phyloP scores from a whole-genome alignment of 2,329 filamentous ascomycete genomes.

The Epichloe sibirici region DNA sequence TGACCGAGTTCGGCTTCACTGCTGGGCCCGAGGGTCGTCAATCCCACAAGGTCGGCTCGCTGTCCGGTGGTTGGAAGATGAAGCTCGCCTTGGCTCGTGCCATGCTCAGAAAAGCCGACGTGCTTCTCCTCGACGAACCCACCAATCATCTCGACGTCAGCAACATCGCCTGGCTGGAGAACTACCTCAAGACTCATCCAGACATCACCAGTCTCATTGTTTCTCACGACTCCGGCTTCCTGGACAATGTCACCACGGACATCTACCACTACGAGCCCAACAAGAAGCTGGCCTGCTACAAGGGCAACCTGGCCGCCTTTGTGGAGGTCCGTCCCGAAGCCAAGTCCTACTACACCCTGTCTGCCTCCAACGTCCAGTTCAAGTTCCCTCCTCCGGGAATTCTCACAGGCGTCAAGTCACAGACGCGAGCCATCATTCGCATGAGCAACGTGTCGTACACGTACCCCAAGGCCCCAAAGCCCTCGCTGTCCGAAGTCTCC shows the following conservation, averaged over 20 bases:
- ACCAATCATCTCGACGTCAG: constrained; percentile 96
- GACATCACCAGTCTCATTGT: constrained; percentile 97
- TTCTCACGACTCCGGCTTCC: constrained; percentile 93
- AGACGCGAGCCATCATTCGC: constrained; percentile 84
- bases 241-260: constrained; percentile 95
- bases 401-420: constrained; percentile 85
- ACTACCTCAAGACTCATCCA: constrained; percentile 89
- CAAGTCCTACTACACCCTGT: constrained; percentile 96
- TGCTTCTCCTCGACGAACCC: constrained; percentile 92
- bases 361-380: constrained; percentile 80
- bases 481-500: constrained; percentile 78
- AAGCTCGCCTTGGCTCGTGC: constrained; percentile 92
- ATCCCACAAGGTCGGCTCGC: constrained; percentile 77
- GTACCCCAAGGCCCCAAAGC: constrained; percentile 83
- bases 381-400: constrained; percentile 97
- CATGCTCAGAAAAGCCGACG: constrained; percentile 95
- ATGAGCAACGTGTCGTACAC: constrained; percentile 87
- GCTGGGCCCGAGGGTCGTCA: constrained; percentile 81
- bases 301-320: constrained; percentile 71
- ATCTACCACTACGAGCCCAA: constrained; percentile 95
- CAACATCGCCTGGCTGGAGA: constrained; percentile 92
- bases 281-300: constrained; percentile 87
- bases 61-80: constrained; percentile 99
- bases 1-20: constrained; percentile 90
- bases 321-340: constrained; percentile 85